A percentile compares a stretch with the other conserved stretches of the same genome.
These are phyloP conservation scores for Fremontodendron californicum DNA, from an alignment of 345 rosid species.

Conservation along the genomic window DNA sequence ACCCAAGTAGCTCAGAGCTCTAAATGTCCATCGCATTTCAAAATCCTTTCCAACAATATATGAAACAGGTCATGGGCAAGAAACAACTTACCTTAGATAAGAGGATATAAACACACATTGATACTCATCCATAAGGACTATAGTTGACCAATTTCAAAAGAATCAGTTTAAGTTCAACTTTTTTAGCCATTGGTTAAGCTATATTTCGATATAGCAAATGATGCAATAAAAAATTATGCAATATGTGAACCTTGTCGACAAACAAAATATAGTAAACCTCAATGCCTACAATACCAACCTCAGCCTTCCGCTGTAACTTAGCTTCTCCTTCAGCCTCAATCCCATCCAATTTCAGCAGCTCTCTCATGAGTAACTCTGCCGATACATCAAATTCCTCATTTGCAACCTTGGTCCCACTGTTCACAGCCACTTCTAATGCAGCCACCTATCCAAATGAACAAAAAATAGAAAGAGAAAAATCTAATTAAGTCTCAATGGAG, in stretches of 20 bases:
- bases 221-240: not conserved
- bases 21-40: too few species aligned
- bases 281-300: conserved; percentile 44
- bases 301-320: conserved; percentile 69
- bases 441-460: conserved; percentile 42
- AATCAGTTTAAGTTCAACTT: not conserved
- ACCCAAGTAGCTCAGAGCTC: not conserved
- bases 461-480: not conserved
- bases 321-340: conserved; percentile 89
- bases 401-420: conserved; percentile 56
- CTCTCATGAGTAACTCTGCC: conserved; percentile 85
- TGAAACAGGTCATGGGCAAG: too few species aligned
- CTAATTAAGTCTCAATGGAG: not conserved
- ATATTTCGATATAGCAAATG: not conserved
- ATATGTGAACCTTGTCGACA: not conserved
- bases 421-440: conserved; percentile 65
- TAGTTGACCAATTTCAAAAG: too few species aligned
- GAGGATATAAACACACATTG: not conserved
- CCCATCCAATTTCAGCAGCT: conserved; percentile 79
- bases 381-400: conserved; percentile 56
- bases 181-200: not conserved
- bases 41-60: too few species aligned
- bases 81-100: too few species aligned
- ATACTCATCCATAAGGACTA: not conserved
- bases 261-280: not conserved